These are phyloP conservation scores for Fusarium longipes DNA, from an alignment of 2,329 filamentous ascomycete species.

Conservation along the genomic window DNA sequence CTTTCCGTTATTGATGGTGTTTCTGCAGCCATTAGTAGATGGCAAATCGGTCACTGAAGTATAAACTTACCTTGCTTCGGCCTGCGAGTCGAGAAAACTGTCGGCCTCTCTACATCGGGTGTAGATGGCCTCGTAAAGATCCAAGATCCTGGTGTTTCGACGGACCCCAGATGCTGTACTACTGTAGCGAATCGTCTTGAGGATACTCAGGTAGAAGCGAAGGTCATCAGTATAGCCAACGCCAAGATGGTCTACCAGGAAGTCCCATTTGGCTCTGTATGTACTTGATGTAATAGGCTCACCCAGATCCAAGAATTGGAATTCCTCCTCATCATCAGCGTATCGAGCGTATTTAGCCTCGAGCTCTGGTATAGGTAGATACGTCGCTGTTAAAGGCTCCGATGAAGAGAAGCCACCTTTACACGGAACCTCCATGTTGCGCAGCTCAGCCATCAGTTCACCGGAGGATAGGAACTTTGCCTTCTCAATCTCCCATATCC, in stretches of 20 bases:
- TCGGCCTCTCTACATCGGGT: slow-evolving; percentile 30
- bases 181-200: slow-evolving; percentile 8
- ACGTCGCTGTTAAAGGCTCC: slow-evolving; percentile 12
- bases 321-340: slow-evolving; percentile 26
- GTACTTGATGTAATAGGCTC: slow-evolving; percentile 20
- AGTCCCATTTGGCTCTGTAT: slow-evolving; percentile 33
- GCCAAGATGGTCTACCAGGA: slow-evolving; percentile 33
- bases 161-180: slow-evolving; percentile 18
- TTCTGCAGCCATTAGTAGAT: slow-evolving; percentile 1
- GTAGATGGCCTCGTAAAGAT: slow-evolving; percentile 38
- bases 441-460: slow-evolving; percentile 14
- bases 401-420: slow-evolving; percentile 2
- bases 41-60: fast-evolving
- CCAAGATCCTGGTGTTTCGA: slow-evolving; percentile 8
- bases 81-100: slow-evolving; percentile 6
- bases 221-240: slow-evolving; percentile 36
- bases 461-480: not conserved
- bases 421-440: slow-evolving; percentile 21
- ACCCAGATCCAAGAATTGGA: slow-evolving; percentile 27
- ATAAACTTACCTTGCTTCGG: slow-evolving; percentile 17
- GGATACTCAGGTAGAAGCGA: slow-evolving; percentile 30
- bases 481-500: slow-evolving; percentile 18
- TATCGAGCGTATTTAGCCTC: slow-evolving; percentile 32
- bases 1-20: not conserved
- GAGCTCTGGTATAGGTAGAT: slow-evolving; percentile 34